Base-by-base conservation (phyloP, 1,139 yeast genomes). In the Pichia sp. region DNA sequence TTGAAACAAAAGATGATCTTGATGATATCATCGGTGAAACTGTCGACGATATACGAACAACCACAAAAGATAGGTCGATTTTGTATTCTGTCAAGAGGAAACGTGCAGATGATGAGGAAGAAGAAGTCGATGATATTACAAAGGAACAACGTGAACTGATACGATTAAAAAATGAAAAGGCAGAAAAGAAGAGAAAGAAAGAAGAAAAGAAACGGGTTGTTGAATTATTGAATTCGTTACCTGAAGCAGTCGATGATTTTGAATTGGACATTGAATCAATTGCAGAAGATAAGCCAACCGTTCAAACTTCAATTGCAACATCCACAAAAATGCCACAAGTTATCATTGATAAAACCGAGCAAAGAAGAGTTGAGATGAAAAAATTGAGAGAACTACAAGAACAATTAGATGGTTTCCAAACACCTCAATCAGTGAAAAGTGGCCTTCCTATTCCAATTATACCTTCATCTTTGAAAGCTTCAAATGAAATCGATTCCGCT, bases 161-260 rank as follows among this genome's bases (percentile, higher is more conserved):
- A 12, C 7, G 10, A 24, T 24, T 24, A 24, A 24, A 24, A 24
- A 27, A 22, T 31, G 40, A 36, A 2, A 47, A 45, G 14, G 38
- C 37, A 2, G 44, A 38, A 20, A 42, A 33, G 36, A 43, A 39
- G 14, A 32, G 38, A 20, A 44, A 37, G 28, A 44, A 46, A 27
- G 37, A 46, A 17, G 37, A 68, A 15, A 56, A 61, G 22, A 47
- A 55, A 22, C 38, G 38, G 20, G 19, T 52, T 5, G 27, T 42
- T 7, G 67, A 69, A 8, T 10, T 42, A 17, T 69, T 81, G 38
- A 63, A 67, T 4, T 52, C 58, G 1, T 62, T 82, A 11, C 85
- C 88, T 0, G 66, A 67, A 40, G 85, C 88, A 0, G 69, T 71
- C 53, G 80, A 82, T 54, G 83, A 81, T 50, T 80, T 76, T 57